These are phyloP conservation scores for Nicotiana otophora DNA, from an alignment of 257 asterid species.

Conservation along the genomic window DNA sequence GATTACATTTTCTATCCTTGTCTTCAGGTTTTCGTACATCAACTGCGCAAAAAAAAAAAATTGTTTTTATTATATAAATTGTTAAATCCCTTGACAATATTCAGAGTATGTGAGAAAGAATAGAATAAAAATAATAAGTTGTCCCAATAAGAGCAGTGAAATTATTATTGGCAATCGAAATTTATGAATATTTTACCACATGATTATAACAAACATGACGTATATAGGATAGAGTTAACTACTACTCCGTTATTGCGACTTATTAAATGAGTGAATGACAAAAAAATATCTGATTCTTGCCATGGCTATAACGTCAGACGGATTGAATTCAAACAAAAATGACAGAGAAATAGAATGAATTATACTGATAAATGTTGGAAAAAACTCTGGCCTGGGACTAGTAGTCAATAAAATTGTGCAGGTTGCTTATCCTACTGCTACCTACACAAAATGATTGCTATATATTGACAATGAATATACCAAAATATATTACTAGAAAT, in stretches of 20 bases:
- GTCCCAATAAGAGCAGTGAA: background rate
- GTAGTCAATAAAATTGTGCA: background rate
- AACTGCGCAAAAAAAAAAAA: slow-evolving; percentile 21
- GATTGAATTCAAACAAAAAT: background rate
- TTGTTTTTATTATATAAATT: too few relatives aligned
- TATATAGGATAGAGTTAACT: background rate
- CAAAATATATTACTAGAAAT: background rate
- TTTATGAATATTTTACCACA: background rate
- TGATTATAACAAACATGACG: background rate
- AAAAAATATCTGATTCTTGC: background rate
- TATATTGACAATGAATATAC: background rate
- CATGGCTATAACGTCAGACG: background rate
- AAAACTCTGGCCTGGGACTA: background rate
- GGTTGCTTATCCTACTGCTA: background rate
- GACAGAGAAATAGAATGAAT: background rate
- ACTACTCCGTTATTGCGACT: background rate
- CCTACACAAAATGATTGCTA: background rate
- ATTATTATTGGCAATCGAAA: background rate
- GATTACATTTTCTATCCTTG: slow-evolving; percentile 36
- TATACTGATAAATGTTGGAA: background rate
- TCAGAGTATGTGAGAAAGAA: too few relatives aligned
- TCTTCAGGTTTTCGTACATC: slow-evolving; percentile 55
- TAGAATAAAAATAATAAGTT: background rate
- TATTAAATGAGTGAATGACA: background rate
- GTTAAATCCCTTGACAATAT: background rate